Evolutionary conservation across 2,329 filamentous ascomycete genomes (phyloP), one percentile per base, ranked within the genome.

Genomic region (Aspergillus vadensis): DNA sequence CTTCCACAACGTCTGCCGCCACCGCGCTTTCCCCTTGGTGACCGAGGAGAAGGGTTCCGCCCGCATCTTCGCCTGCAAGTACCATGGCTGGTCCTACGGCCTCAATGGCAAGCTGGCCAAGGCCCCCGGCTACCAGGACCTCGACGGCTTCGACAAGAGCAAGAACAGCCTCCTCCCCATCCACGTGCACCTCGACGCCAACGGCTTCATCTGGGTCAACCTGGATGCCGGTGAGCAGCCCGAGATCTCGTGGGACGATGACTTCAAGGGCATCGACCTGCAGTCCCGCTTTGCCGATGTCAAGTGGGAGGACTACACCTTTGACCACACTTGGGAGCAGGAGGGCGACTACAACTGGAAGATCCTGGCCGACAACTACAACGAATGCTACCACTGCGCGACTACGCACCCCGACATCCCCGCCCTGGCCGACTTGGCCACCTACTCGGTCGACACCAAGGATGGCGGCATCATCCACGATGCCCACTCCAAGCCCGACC

Each of bases 321-420:
- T 86, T 64, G 84, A 86, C 65, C 83, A 86, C 68, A 72, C 74
- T 32, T 86, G 83, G 82, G 80, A 85, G 65, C 82, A 85, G 80
- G 80, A 84, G 52, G 81, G 81, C 0, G 78, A 81, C 32, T 85
- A 82, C 69, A 86, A 86, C 75, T 87, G 85, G 85, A 87, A 87
- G 75, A 81, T 83, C 23, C 71, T 86, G 32, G 81, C 82, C 14
- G 86, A 88, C 69, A 87, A 88, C 76, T 88, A 86, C 77, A 88
- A 88, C 71, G 85, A 73, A 52, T 72, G 72, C 54, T 72, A 73
- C 44, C 67, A 69, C 54, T 69, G 66, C 51, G 57, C 56, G 25
- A 67, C 65, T 9, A 65, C 65, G 1, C 67, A 69, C 44, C 62
- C 69, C 2, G 67, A 69, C 44, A 59, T 69, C 14, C 65, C 69